Percentiles rank a stretch among this genome's conserved stretches.
Evolutionary conservation across 2,329 filamentous ascomycete genomes (phyloP).

Genomic region (Coleophoma eucalyptorum): DNA sequence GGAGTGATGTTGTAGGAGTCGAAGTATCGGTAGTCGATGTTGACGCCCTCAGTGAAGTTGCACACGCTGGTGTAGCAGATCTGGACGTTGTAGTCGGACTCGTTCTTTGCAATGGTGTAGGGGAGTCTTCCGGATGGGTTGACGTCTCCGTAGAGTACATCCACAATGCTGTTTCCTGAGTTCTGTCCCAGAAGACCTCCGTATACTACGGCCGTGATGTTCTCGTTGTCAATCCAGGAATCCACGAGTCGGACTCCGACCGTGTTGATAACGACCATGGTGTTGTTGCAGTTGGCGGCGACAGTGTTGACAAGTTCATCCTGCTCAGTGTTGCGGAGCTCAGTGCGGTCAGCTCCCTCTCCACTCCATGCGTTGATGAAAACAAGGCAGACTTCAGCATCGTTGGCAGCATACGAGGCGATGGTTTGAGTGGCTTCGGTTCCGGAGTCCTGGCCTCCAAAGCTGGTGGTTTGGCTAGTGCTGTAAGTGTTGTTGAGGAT

Average conservation of each 20-base stretch:
- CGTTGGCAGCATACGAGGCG: constrained; percentile 6
- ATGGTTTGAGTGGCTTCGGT: neutral
- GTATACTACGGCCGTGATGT: constrained; percentile 56
- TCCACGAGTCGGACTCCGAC: constrained; percentile 54
- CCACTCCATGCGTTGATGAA: constrained; percentile 64
- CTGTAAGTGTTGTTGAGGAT: constrained; percentile 34
- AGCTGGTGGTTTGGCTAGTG: neutral
- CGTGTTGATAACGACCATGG: constrained; percentile 53
- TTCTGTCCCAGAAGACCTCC: constrained; percentile 58
- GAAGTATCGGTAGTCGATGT: constrained; percentile 76
- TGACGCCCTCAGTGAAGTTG: constrained; percentile 72
- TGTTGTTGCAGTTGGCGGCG: constrained; percentile 52
- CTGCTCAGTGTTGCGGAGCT: constrained; percentile 62
- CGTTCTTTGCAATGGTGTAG: constrained; percentile 58
- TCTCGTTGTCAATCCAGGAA: constrained; percentile 50
- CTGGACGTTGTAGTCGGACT: constrained; percentile 34
- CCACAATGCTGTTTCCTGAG: constrained; percentile 53
- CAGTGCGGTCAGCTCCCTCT: constrained; percentile 63
- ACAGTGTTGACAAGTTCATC: constrained; percentile 77
- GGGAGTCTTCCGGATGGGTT: constrained; percentile 48
- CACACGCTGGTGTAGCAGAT: constrained; percentile 51
- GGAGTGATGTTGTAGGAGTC: constrained; percentile 58
- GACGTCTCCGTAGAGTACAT: constrained; percentile 56
- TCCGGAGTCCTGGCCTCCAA: neutral
- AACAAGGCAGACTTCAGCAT: constrained; percentile 63